Conservation (phyloP, 345 rosid species). For the Linum tenue region DNA sequence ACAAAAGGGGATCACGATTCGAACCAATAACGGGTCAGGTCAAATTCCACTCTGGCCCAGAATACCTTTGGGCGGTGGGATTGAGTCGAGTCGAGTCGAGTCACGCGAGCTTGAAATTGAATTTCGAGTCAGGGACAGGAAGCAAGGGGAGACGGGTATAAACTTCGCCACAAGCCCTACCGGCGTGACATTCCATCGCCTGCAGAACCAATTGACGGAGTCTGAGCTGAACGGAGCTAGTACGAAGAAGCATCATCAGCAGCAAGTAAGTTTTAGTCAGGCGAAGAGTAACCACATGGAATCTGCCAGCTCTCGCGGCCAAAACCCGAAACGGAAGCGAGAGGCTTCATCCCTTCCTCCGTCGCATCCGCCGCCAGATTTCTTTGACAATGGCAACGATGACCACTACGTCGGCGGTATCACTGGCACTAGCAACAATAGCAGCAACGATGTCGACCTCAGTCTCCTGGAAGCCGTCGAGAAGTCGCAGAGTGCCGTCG, state of each 20-base stretch:
- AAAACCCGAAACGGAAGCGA: slow-evolving; percentile 18
- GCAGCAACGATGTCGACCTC: slow-evolving; percentile 37
- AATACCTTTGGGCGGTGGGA: too few relatives aligned
- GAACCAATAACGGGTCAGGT: too few relatives aligned
- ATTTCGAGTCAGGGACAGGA: neutral
- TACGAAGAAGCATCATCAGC: neutral
- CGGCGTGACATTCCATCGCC: neutral
- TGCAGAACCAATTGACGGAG: too few relatives aligned
- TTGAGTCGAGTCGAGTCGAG: neutral
- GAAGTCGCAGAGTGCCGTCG: slow-evolving; percentile 53
- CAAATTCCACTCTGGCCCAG: too few relatives aligned
- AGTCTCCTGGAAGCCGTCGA: slow-evolving; percentile 83
- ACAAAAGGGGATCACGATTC: too few relatives aligned
- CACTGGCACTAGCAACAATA: neutral
- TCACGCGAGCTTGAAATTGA: neutral
- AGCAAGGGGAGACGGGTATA: neutral
- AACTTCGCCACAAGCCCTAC: neutral
- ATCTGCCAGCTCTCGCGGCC: slow-evolving; percentile 11
- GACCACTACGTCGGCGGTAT: neutral
- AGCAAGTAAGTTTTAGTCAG: neutral
- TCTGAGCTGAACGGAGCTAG: neutral
- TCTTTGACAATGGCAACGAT: slow-evolving; percentile 10
- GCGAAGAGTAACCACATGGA: slow-evolving; percentile 9
- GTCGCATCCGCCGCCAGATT: neutral
- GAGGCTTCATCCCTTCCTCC: slow-evolving; percentile 4